Conservation (phyloP, 1,139 yeast species). For the Saccharomyces uvarum region DNA sequence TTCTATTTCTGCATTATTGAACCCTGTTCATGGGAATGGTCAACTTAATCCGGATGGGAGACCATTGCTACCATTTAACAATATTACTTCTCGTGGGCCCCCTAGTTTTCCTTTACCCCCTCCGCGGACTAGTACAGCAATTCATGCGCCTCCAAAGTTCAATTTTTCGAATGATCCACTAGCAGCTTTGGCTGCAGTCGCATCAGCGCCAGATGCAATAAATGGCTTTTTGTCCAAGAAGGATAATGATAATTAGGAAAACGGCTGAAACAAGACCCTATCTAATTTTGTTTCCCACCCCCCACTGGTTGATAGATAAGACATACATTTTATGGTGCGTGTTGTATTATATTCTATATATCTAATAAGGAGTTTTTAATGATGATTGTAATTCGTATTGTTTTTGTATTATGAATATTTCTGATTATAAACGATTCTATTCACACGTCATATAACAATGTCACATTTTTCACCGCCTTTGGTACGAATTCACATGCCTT, state of each 20-base stretch:
- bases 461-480: not conserved
- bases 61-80: slow-evolving; percentile 2
- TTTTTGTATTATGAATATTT: not conserved
- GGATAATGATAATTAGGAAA: not conserved
- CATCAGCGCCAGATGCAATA: slow-evolving; percentile 29
- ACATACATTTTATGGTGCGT: not conserved
- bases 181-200: slow-evolving; percentile 34
- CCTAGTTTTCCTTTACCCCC: slow-evolving; percentile 2
- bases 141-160: slow-evolving; percentile 10
- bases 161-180: slow-evolving; percentile 32
- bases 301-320: not conserved
- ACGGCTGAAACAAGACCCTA: not conserved
- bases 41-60: not conserved
- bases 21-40: slow-evolving; percentile 13
- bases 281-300: not conserved
- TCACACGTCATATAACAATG: not conserved
- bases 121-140: slow-evolving; percentile 1
- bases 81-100: not conserved
- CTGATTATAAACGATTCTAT: not conserved
- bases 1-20: slow-evolving; percentile 20
- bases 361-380: not conserved
- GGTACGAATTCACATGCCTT: not conserved
- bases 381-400: not conserved
- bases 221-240: slow-evolving; percentile 11
- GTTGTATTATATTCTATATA: not conserved